Percentiles rank a stretch among this genome's conserved stretches.
These are phyloP conservation scores for Vitis hybrid DNA, from an alignment of 177 flowering plant genomes.

Conservation along the genomic window DNA sequence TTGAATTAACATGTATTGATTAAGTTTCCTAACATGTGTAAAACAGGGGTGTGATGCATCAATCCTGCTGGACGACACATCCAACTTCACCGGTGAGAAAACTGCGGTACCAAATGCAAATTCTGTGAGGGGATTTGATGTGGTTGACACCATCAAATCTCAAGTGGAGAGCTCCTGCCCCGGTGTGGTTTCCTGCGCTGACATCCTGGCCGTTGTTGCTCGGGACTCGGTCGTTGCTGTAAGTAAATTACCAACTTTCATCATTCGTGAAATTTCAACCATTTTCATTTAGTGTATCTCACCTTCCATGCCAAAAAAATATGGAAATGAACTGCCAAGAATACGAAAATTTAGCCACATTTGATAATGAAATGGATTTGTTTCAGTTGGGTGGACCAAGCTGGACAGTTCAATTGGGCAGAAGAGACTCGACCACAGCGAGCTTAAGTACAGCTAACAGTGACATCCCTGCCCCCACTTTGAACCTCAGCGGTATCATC, in stretches of 20 bases:
- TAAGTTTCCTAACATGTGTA: too few relatives aligned
- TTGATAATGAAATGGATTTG: not conserved
- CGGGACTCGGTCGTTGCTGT: slow-evolving; percentile 27
- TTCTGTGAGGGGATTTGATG: slow-evolving; percentile 26
- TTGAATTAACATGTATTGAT: not conserved
- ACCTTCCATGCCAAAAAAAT: too few relatives aligned
- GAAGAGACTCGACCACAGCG: slow-evolving; percentile 36
- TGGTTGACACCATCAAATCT: slow-evolving; percentile 22
- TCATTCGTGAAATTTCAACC: too few relatives aligned
- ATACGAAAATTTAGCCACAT: too few relatives aligned
- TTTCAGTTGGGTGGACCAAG: slow-evolving; percentile 34
- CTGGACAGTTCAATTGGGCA: slow-evolving; percentile 31
- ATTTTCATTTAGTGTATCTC: too few relatives aligned
- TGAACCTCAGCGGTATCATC: slow-evolving; percentile 23
- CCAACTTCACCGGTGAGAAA: slow-evolving; percentile 27
- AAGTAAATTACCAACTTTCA: slow-evolving; percentile 5
- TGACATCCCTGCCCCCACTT: slow-evolving; percentile 23
- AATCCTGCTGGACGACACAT: slow-evolving; percentile 26
- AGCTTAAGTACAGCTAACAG: slow-evolving; percentile 21
- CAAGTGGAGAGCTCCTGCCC: slow-evolving; percentile 14
- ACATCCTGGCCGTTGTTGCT: slow-evolving; percentile 36
- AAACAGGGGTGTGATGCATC: slow-evolving; percentile 37
- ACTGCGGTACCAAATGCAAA: slow-evolving; percentile 14
- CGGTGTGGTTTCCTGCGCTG: slow-evolving; percentile 37
- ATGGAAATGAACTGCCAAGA: too few relatives aligned